A percentile compares a stretch with the other conserved stretches of the same genome.
Evolutionary conservation across 345 rosid species (phyloP).

Genomic region (Sisymbrium altissimum): DNA sequence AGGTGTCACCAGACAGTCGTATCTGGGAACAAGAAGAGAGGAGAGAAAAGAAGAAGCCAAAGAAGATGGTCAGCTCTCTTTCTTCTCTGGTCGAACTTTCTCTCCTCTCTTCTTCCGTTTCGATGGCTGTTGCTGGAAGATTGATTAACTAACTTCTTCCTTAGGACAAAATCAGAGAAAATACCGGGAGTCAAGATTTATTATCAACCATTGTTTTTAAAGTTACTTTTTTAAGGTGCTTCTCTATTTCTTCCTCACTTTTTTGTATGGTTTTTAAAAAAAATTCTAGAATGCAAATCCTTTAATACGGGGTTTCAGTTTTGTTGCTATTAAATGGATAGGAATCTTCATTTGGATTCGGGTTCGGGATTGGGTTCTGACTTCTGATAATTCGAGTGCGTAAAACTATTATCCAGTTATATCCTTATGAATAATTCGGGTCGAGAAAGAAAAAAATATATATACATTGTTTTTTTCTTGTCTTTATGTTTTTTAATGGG

Average conservation of each 20-base stretch:
- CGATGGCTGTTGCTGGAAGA: background rate
- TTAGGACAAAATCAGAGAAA: constrained; percentile 15
- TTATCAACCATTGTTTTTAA: constrained; percentile 17
- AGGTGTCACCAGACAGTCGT: constrained; percentile 17
- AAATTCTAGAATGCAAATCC: background rate
- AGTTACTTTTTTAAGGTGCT: constrained; percentile 13
- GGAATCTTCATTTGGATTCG: background rate
- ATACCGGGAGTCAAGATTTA: constrained; percentile 10
- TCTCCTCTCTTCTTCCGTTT: constrained; percentile 30
- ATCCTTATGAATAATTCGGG: background rate
- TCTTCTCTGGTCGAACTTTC: constrained; percentile 2
- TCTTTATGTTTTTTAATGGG: background rate
- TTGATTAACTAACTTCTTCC: constrained; percentile 1
- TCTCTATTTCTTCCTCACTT: background rate
- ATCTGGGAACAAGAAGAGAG: constrained; percentile 32
- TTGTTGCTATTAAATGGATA: background rate
- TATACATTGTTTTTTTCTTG: too few species aligned
- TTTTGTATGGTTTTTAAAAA: background rate
- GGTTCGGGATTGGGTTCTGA: background rate
- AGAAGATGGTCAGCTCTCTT: background rate
- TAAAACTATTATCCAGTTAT: background rate
- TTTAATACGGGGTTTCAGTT: background rate
- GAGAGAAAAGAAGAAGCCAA: constrained; percentile 1
- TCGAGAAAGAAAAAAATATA: background rate
- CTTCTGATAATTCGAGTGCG: background rate